A percentile compares a stretch with the other conserved stretches of the same genome.
phyloP scores from a whole-genome alignment of 768 basidiomycete species.

The Sporobolomyces phaffii region DNA sequence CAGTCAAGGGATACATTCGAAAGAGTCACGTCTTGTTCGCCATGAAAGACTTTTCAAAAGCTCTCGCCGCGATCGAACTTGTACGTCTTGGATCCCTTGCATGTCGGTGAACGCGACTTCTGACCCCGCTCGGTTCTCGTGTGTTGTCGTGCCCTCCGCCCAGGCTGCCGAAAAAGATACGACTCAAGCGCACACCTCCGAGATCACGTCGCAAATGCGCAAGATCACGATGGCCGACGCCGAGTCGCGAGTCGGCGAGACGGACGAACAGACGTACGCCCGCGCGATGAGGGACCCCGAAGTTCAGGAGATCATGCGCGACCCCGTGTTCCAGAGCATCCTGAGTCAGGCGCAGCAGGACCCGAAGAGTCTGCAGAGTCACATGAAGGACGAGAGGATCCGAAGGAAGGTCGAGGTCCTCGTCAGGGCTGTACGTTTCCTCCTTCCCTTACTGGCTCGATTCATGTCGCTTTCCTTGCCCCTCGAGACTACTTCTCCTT shows the following conservation, averaged over 20 bases:
- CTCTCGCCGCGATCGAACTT: slow-evolving; percentile 72
- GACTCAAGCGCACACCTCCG: slow-evolving; percentile 72
- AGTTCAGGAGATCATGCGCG: slow-evolving; percentile 69
- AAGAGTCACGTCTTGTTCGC: slow-evolving; percentile 75
- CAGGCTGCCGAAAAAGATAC: slow-evolving; percentile 67
- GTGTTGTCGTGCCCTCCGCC: no score
- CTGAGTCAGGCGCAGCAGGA: slow-evolving; percentile 87
- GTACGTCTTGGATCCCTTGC: slow-evolving; percentile 28
- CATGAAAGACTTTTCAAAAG: slow-evolving; percentile 87
- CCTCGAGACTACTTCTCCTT: no score
- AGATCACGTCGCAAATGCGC: slow-evolving; percentile 71
- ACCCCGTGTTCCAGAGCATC: slow-evolving; percentile 90
- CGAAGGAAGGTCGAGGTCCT: slow-evolving; percentile 64
- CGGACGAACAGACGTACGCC: slow-evolving; percentile 83
- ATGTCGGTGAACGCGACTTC: not conserved
- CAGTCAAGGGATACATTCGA: slow-evolving; percentile 92
- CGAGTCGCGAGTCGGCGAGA: slow-evolving; percentile 71
- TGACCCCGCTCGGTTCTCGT: no score
- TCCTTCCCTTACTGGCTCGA: no score
- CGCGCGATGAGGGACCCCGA: slow-evolving; percentile 95
- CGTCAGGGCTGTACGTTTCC: slow-evolving; percentile 61
- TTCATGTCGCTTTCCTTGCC: no score
- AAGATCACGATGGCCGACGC: slow-evolving; percentile 77
- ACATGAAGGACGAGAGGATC: slow-evolving; percentile 63
- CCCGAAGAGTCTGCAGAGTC: slow-evolving; percentile 82